A percentile compares a stretch with the other conserved stretches of the same genome.
Evolutionary conservation across 805 yeast genomes (phyloP).

Genomic region (Spathaspora gorwiae): DNA sequence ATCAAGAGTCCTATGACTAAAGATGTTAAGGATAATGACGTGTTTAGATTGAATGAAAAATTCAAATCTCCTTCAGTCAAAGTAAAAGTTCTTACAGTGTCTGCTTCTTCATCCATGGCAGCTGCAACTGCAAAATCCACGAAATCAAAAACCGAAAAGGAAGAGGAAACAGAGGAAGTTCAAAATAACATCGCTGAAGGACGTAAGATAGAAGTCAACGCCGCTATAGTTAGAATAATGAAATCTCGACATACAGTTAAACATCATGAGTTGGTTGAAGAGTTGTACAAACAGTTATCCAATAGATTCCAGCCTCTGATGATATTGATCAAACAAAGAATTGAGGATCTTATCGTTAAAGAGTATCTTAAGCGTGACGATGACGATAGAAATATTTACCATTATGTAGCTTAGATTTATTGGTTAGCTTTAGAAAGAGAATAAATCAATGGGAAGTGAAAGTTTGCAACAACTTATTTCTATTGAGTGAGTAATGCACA

Average conservation of each 20-base stretch:
- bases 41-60: constrained; percentile 60
- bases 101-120: constrained; percentile 15
- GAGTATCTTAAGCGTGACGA: constrained; percentile 76
- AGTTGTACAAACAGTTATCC: constrained; percentile 54
- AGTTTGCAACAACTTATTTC: too few relatives aligned
- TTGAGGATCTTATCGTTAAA: constrained; percentile 71
- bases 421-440: not conserved
- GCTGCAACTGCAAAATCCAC: constrained; percentile 10
- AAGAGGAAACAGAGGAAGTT: constrained; percentile 50
- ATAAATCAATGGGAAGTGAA: too few relatives aligned
- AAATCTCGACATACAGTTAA: constrained; percentile 59
- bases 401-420: constrained; percentile 55
- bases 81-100: constrained; percentile 70
- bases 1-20: constrained; percentile 71
- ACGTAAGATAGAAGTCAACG: constrained; percentile 67
- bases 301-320: constrained; percentile 69
- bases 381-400: constrained; percentile 54
- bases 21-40: constrained; percentile 59
- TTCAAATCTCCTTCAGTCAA: constrained; percentile 66
- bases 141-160: constrained; percentile 41
- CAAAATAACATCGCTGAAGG: constrained; percentile 56
- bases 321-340: constrained; percentile 60
- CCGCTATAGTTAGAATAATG: constrained; percentile 86
- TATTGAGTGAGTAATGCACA: too few relatives aligned
- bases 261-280: constrained; percentile 66